Evolutionary conservation across 2,329 filamentous ascomycete genomes (phyloP).

Genomic region (Aspergillus sp.): DNA sequence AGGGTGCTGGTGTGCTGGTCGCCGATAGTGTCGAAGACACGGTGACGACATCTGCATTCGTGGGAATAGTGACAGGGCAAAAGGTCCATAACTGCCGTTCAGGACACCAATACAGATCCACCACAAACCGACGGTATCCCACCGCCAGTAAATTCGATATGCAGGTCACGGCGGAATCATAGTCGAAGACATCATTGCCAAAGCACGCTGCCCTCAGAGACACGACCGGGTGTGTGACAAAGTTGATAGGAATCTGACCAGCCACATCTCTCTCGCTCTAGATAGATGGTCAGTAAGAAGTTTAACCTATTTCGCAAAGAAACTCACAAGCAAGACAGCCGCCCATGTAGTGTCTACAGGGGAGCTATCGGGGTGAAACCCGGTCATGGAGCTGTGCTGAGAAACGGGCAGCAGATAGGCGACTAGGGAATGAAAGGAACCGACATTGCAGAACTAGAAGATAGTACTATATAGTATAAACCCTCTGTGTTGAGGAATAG

Average conservation of each 20-base stretch:
- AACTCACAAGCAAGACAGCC: conserved; percentile 34
- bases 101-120: conserved; percentile 63
- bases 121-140: conserved; percentile 54
- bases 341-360: conserved; percentile 33
- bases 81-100: conserved; percentile 52
- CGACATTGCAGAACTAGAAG: conserved; percentile 4
- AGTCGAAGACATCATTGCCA: conserved; percentile 48
- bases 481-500: not conserved
- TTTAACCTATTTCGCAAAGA: not conserved
- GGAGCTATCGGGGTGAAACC: conserved; percentile 35
- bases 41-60: conserved; percentile 7
- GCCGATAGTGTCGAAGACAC: conserved; percentile 11
- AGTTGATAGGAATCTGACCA: conserved; percentile 58
- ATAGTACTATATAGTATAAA: too few species aligned
- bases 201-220: conserved; percentile 59
- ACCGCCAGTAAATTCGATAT: conserved; percentile 58
- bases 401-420: conserved; percentile 4
- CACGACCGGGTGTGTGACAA: conserved; percentile 53
- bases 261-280: conserved; percentile 61
- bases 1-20: conserved; percentile 2
- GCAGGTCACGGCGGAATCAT: conserved; percentile 49
- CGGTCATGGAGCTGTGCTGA: conserved; percentile 32
- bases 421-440: not conserved
- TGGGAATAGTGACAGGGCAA: conserved; percentile 54
- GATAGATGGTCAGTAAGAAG: conserved; percentile 7